Percentiles rank a stretch among this genome's conserved stretches.
phyloP scores from a whole-genome alignment of 2,329 filamentous ascomycete genomes.

The Hypoxylon sp. region DNA sequence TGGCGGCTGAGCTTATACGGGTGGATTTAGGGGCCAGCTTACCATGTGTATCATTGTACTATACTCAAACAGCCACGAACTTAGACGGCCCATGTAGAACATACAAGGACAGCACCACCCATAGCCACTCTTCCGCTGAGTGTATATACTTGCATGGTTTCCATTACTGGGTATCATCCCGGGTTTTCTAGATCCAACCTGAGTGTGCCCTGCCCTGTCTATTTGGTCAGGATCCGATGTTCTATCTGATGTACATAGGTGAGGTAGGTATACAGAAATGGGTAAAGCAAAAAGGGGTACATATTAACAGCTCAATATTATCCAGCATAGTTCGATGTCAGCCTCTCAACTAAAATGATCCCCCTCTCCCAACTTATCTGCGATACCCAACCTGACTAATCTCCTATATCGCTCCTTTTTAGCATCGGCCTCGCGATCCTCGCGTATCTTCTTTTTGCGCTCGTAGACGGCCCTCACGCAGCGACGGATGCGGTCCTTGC shows the following conservation, averaged over 20 bases:
- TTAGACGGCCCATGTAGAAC: conserved; percentile 36
- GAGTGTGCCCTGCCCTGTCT: conserved; percentile 12
- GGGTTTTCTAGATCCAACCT: conserved; percentile 16
- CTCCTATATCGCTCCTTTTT: conserved; percentile 61
- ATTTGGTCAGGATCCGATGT: conserved; percentile 13
- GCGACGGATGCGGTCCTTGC: conserved; percentile 80
- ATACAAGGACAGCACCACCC: conserved; percentile 41
- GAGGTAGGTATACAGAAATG: conserved; percentile 4
- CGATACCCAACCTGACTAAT: conserved; percentile 64
- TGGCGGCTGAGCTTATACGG: conserved; percentile 28
- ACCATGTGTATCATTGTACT: conserved; percentile 43
- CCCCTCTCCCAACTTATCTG: conserved; percentile 71
- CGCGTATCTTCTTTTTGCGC: conserved; percentile 81
- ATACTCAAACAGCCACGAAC: conserved; percentile 36
- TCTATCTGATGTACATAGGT: conserved; percentile 26
- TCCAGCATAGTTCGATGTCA: not conserved
- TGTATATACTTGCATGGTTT: conserved; percentile 39
- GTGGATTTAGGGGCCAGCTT: conserved; percentile 27
- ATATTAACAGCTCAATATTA: not conserved
- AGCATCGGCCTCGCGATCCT: conserved; percentile 64
- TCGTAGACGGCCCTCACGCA: conserved; percentile 93
- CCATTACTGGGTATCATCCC: conserved; percentile 24
- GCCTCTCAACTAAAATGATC: conserved; percentile 76
- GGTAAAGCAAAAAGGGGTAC: not conserved
- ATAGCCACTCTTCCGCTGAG: conserved; percentile 38